These are phyloP conservation scores for Naematelia encephala DNA, from an alignment of 768 basidiomycete genomes.

Conservation along the genomic window DNA sequence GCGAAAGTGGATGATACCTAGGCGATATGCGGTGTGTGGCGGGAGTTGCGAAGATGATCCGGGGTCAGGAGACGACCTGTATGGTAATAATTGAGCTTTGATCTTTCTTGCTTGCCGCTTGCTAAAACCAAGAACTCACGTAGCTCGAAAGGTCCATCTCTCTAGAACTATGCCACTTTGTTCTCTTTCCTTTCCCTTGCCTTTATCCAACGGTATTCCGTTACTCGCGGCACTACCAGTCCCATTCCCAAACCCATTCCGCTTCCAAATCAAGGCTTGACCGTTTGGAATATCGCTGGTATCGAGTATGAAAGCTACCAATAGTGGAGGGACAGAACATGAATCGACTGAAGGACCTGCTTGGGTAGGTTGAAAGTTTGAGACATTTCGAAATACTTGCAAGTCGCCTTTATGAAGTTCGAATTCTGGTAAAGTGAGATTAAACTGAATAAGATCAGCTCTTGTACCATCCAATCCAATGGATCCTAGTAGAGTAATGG, in stretches of 20 bases:
- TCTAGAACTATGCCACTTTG: conserved; percentile 42
- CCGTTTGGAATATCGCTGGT: conserved; percentile 38
- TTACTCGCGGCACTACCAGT: too few relatives aligned
- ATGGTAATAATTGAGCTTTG: not conserved
- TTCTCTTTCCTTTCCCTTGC: conserved; percentile 33
- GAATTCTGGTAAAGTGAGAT: conserved; percentile 40
- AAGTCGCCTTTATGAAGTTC: conserved; percentile 45
- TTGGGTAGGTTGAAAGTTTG: conserved; percentile 24
- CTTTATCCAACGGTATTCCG: conserved; percentile 10
- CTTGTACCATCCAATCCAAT: not conserved
- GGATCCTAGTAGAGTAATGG: not conserved
- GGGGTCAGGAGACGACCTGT: conserved; percentile 5
- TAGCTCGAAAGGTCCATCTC: conserved; percentile 43
- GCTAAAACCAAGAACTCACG: conserved; percentile 33
- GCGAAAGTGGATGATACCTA: conserved; percentile 47
- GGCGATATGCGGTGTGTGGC: conserved; percentile 42
- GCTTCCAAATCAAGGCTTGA: conserved; percentile 42
- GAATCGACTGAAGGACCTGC: conserved; percentile 8
- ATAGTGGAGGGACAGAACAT: conserved; percentile 38
- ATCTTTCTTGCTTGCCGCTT: too few relatives aligned
- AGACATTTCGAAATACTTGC: conserved; percentile 37
- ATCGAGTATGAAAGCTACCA: conserved; percentile 49
- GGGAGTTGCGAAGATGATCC: conserved; percentile 25
- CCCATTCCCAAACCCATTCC: conserved; percentile 7
- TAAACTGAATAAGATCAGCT: conserved; percentile 35